Conservation (phyloP, 352 stramenopile species). For the Globisporangium takayamanum region DNA sequence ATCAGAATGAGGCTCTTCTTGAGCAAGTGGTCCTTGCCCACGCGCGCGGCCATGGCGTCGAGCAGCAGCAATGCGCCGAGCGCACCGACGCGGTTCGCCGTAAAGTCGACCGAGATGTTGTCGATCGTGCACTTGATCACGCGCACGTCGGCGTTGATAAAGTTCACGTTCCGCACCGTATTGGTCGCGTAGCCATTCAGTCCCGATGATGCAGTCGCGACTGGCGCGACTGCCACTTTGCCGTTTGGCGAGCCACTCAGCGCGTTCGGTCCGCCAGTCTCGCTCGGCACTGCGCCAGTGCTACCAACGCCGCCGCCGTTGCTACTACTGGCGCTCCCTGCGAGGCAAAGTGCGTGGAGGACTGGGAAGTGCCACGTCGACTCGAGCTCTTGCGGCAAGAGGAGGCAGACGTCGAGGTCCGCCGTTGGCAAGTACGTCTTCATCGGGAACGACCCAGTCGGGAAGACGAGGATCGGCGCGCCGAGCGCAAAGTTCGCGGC, state of each 20-base stretch:
- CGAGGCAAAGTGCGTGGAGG: conserved; percentile 75
- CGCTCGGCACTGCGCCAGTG: not conserved
- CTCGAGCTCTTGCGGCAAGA: conserved; percentile 76
- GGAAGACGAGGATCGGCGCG: conserved; percentile 46
- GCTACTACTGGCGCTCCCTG: conserved; percentile 25
- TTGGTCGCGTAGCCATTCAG: conserved; percentile 13
- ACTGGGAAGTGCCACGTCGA: conserved; percentile 83
- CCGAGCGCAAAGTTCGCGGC: conserved; percentile 38
- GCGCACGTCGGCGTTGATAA: conserved; percentile 85
- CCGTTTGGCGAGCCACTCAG: not conserved
- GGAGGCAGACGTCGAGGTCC: conserved; percentile 79
- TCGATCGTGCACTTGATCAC: conserved; percentile 90
- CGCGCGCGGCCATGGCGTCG: conserved; percentile 75
- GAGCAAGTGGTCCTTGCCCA: conserved; percentile 78
- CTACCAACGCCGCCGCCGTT: conserved; percentile 1
- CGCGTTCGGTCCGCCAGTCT: not conserved
- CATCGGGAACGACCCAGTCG: conserved; percentile 85
- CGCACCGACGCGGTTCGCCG: conserved; percentile 76
- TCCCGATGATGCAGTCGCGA: not conserved
- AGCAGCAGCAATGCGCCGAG: conserved; percentile 76
- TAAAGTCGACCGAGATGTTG: conserved; percentile 87
- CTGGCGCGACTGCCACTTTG: not conserved
- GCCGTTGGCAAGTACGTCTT: conserved; percentile 88
- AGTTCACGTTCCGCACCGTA: conserved; percentile 85
- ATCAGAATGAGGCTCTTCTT: conserved; percentile 87